Evolutionary conservation across 352 stramenopile genomes (phyloP), one percentile per base, ranked within the genome.

Genomic region (Globisporangium yorkense): DNA sequence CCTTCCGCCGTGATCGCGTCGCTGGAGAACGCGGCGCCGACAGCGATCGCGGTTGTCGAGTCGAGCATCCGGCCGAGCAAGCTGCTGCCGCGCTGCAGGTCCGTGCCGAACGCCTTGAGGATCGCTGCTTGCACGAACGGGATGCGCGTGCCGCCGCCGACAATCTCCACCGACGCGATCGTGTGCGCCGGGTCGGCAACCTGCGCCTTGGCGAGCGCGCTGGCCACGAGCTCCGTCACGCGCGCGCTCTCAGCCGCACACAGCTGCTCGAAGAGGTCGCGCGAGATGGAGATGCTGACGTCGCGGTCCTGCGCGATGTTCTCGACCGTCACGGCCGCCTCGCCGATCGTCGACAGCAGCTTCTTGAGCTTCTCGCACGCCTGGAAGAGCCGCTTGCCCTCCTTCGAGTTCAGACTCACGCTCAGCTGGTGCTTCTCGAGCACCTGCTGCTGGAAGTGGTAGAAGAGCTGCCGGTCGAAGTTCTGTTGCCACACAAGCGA

Each of bases 321-420:
- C 54, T 97, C 88, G 31, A 95, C 83, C 2, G 74, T 88, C 27
- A 94, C 80, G 29, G 70, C 74, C 35, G 88, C 87, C 24, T 89
- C 75, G 37, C 68, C 72, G 52, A 96, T 95, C 16, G 87, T 95
- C 31, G 84, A 96, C 33, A 97, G 70, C 49, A 97, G 64, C 62
- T 96, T 95, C 65, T 96, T 93, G 35, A 97, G 79, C 57, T 87
- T 84, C 57, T 92, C 78, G 62, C 84, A 96, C 33, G 84, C 81
- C 51, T 87, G 71, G n/a, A 96, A 81, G 40, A 97, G 75, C 31
- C 91, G 87, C 47, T 93, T 85, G 43, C 87, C 87, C 46, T 86
- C 74, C 56, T 96, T 96, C 43, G 79, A 80, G 9, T 82, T 63
- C 29, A 88, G 59, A 18, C 71, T 59, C 29, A 97, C 63, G 5